Conservation (phyloP, 164 flowering plant genomes). For the Annona cherimola region DNA sequence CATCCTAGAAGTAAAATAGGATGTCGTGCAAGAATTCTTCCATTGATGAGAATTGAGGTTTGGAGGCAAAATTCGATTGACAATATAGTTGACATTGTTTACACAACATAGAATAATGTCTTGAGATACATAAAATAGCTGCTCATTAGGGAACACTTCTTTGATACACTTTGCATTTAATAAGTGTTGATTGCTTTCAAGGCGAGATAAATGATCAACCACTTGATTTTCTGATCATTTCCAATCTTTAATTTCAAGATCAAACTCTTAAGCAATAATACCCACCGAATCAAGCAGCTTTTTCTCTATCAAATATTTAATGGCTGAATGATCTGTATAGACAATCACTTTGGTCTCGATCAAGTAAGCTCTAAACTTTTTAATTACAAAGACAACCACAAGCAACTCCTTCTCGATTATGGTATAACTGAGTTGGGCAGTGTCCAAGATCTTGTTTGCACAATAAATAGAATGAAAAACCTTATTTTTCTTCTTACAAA, state of each 20-base stretch:
- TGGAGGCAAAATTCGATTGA: not conserved
- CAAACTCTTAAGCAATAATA: constrained; percentile 12
- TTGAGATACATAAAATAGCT: not conserved
- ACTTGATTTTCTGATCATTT: no score
- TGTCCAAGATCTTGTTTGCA: constrained; percentile 8
- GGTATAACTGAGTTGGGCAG: constrained; percentile 10
- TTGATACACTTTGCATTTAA: not conserved
- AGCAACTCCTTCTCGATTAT: constrained; percentile 12
- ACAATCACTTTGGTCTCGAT: constrained; percentile 3
- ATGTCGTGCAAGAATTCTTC: constrained; percentile 3
- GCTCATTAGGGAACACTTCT: constrained; percentile 17
- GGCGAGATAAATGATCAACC: no score
- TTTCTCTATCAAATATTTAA: not conserved
- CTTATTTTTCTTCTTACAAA: not conserved
- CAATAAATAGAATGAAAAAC: not conserved
- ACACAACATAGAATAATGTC: constrained; percentile 9
- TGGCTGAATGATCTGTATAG: not conserved
- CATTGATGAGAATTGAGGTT: constrained; percentile 1
- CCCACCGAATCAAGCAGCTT: constrained; percentile 10
- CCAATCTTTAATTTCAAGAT: not conserved
- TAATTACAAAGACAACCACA: constrained; percentile 9
- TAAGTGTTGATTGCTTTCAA: not conserved
- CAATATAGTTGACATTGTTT: constrained; percentile 12
- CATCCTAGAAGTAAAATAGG: constrained; percentile 14
- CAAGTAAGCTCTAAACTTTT: constrained; percentile 11